These are phyloP conservation scores for Spiromastix sp. DNA, from an alignment of 2,329 filamentous ascomycete genomes.

Conservation along the genomic window DNA sequence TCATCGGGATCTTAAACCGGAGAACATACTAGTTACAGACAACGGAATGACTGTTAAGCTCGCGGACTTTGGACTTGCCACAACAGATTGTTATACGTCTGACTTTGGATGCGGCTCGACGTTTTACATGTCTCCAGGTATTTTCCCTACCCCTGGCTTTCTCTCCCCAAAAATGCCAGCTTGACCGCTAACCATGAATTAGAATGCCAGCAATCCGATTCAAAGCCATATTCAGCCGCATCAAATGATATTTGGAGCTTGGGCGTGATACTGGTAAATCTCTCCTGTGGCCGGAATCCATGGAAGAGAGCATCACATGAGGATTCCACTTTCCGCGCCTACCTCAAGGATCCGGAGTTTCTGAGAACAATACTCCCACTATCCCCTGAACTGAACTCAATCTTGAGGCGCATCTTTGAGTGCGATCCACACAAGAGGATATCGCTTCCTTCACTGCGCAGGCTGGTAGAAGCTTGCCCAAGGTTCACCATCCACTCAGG, in stretches of 20 bases:
- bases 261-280: slow-evolving; percentile 95
- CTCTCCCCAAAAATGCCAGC: too few species aligned
- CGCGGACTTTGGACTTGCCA: slow-evolving; percentile 94
- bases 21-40: slow-evolving; percentile 92
- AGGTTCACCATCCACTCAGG: slow-evolving; percentile 50
- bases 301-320: slow-evolving; percentile 95
- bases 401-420: slow-evolving; percentile 80
- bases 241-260: slow-evolving; percentile 97
- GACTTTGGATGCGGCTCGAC: slow-evolving; percentile 98
- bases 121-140: slow-evolving; percentile 99
- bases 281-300: slow-evolving; percentile 94
- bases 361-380: slow-evolving; percentile 86
- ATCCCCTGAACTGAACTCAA: slow-evolving; percentile 78
- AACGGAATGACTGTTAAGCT: slow-evolving; percentile 84
- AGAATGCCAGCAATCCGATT: slow-evolving; percentile 83
- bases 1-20: slow-evolving; percentile 94
- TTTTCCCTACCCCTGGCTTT: slow-evolving; percentile 24
- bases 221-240: slow-evolving; percentile 72
- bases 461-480: slow-evolving; percentile 65
- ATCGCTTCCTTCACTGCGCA: slow-evolving; percentile 66
- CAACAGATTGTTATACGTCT: slow-evolving; percentile 68
- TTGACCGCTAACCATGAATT: slow-evolving; percentile 20
- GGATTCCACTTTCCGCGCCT: slow-evolving; percentile 91
- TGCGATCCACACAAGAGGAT: slow-evolving; percentile 75
- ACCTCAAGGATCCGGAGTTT: slow-evolving; percentile 74